phyloP scores from a whole-genome alignment of 176 grass and related monocot genomes.

The Triticum turgidum region DNA sequence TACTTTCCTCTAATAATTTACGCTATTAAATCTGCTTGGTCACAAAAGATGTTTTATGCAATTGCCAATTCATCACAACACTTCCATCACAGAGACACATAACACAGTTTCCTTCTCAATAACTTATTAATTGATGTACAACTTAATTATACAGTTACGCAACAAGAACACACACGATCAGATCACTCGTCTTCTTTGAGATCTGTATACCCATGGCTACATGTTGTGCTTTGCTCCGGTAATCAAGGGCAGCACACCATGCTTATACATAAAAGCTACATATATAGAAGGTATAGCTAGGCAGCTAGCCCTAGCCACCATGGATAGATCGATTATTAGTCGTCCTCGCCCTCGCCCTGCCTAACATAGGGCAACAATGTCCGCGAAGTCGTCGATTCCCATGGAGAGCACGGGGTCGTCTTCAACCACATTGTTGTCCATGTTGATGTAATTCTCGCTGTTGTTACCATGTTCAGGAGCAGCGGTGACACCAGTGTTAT shows the following conservation, averaged over 20 bases:
- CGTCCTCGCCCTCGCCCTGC: neutral
- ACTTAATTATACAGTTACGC: neutral
- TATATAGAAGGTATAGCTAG: neutral
- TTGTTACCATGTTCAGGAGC: neutral
- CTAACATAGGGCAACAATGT: neutral
- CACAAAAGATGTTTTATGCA: neutral
- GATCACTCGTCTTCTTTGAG: neutral
- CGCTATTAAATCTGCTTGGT: neutral
- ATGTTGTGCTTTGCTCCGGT: neutral
- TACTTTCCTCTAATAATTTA: neutral
- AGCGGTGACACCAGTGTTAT: neutral
- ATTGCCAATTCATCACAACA: neutral
- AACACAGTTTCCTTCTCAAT: neutral
- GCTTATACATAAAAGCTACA: neutral
- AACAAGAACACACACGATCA: neutral
- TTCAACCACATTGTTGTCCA: neutral
- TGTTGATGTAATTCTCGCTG: neutral
- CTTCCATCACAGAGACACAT: neutral
- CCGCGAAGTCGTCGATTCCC: neutral
- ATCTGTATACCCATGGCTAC: neutral
- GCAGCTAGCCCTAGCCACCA: neutral
- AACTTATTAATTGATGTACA: conserved; percentile 19
- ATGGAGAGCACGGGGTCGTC: neutral
- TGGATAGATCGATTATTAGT: neutral
- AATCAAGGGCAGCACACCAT: neutral